Base-by-base conservation (phyloP, 495 filamentous ascomycete genomes). In the Podospora pseudocomata region DNA sequence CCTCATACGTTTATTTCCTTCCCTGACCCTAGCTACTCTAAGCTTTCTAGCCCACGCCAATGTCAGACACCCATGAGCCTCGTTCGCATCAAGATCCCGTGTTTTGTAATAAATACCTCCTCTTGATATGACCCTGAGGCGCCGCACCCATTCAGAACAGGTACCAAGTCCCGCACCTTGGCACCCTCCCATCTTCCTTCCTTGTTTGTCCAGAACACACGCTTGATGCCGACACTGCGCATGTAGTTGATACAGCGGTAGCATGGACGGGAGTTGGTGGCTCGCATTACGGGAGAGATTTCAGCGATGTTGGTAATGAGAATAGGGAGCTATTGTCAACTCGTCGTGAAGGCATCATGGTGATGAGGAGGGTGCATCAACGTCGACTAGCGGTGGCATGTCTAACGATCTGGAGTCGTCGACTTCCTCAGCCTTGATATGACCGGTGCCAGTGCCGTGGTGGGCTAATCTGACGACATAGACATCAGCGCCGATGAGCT, bases 241-340 rank as follows among this genome's bases (percentile, higher is more conserved):
- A 85, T 85, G 65, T 83, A 81, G 1, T 68, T 74, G 30, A 85
- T 79, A 65, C 83, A 86, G 11, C 83, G 77, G 65, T 86, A 85
- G 73, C 84, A 85, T 0, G 83, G 84, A 11, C 78, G 73, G 18
- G 83, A 85, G 13, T 15, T 60, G 3, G 58, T 60, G 3, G 58
- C 58, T 23, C n/a, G 18, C 6, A 27, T 16, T 23, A 60, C 30
- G 30, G 30, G 30, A 32, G 30, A 5, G 30, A 7, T 32, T 32
- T 20, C 54, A 13, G 16, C 6, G 6, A 5, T 5, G 67, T 18
- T 5, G 53, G 15, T 30, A 59, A 49, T 56, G 11, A 5, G 13
- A n/a, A 55, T 32, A 32, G 30, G 7, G 30, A 1, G 23, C 1
- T 23, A 23, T 32, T 7, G 19, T 69, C 3, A 85, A 75, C 66